Base-by-base conservation (phyloP, 768 basidiomycete species). In the Mycena latifolia region DNA sequence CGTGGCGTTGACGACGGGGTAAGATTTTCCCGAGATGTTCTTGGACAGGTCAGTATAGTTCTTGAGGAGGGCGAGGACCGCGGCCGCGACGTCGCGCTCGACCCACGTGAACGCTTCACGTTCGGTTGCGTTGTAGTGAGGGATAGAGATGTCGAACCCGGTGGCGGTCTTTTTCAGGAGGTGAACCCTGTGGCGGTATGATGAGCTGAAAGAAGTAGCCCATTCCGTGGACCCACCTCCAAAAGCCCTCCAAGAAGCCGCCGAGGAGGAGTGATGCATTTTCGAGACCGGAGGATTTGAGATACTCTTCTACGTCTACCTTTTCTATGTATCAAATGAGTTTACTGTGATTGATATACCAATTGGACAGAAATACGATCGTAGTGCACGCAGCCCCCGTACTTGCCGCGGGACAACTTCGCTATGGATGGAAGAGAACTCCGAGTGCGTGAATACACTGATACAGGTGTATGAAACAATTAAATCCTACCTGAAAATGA, bases 371-470 rank as follows among this genome's bases (percentile, higher is more conserved):
- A 10, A 60, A 33, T 50, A 57, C 63, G 10, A 3, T 64, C 63
- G 29, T 57, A 52, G 4, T 52, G 47, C 6, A 52, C 27, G 8
- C 15, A 24, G 20, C 57, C 51, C 29, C 22, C 31, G 31, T 64
- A 57, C 31, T 64, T 64, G 52, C 55, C 55, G n/a, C 29, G 29
- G 6, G 55, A 56, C 3, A 51, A 31, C n/a, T 43, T 51, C 7
- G 33, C 14, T 10, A 64, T 41, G 55, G 55, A 57, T 6, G 62
- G 62, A 22, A 63, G 46, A n/a, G 47, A 50, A 48, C 62, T 56
- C 7, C 5, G 39, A 2, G 14, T 41, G 20, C 1, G 39, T 15
- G 15, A 29, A 33, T 11, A 33, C 5, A 33, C 31, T 33, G 31
- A 11, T 11, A n/a, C n/a, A n/a, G 31, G 31, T 33, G 31, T 33